Conservation (phyloP, 352 stramenopile genomes). For the Peronospora belbahrii region DNA sequence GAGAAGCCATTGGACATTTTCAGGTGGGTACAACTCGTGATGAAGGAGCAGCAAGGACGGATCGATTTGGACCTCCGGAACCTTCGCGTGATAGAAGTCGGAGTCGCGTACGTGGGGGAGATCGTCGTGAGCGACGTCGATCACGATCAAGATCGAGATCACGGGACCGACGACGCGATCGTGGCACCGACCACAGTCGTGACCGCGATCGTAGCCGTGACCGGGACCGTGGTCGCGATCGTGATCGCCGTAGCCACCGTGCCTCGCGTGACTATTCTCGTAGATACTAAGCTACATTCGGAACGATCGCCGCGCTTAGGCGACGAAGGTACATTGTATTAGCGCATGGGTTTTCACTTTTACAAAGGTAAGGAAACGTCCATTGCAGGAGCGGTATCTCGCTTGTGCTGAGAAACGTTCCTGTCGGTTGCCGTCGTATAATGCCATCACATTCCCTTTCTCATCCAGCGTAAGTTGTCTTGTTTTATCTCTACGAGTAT, state of each 20-base stretch:
- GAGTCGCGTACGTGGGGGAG: conserved; percentile 37
- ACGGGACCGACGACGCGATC: conserved; percentile 35
- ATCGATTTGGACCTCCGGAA: conserved; percentile 29
- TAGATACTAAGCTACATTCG: conserved; percentile 20
- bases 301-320: neutral
- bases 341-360: conserved; percentile 1
- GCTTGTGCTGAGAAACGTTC: neutral
- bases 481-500: neutral
- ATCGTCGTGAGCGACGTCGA: conserved; percentile 26
- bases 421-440: neutral
- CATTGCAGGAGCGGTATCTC: neutral
- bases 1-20: conserved; percentile 35
- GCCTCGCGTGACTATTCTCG: conserved; percentile 43
- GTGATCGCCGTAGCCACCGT: conserved; percentile 41
- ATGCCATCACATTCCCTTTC: neutral
- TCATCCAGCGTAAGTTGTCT: neutral
- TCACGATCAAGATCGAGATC: conserved; percentile 21
- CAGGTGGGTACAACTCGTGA: conserved; percentile 29
- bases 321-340: conserved; percentile 9
- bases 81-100: conserved; percentile 26
- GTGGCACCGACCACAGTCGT: conserved; percentile 33
- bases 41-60: conserved; percentile 16
- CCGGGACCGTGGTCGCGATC: conserved; percentile 38
- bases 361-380: conserved; percentile 3
- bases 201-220: conserved; percentile 36